Evolutionary conservation across 1,284 basidiomycete species (phyloP), one percentile per base, ranked within the genome.

Genomic region (Exobasidium rhododendri): DNA sequence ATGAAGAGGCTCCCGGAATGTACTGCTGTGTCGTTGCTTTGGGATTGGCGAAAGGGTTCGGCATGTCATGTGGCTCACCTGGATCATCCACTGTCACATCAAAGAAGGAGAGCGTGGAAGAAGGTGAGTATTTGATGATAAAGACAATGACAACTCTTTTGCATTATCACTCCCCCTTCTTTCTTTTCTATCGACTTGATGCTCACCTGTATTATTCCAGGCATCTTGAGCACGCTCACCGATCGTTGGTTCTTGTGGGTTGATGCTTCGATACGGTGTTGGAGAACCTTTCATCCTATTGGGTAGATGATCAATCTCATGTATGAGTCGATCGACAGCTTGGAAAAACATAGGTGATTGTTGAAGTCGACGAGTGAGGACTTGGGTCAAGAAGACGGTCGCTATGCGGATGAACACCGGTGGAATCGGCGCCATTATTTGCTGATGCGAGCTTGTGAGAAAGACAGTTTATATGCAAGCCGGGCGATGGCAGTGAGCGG

Each of bases 301-400:
- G 17, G 69, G 69, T 60, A 71, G 61, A 59, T 74, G 71, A 53
- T 74, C 71, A 40, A 68, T 65, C 28, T 74, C 71, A 63, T 74
- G 71, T 30, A 74, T 67, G 70, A 70, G 68, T 14, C 71, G 62
- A 30, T 71, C 70, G 46, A 74, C 68, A 26, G 69, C 43, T 31
- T 67, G 59, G 54, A 72, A 72, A 66, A 72, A 74, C 2, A 69
- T 61, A 3, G 71, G 71, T 13, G 70, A 72, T 43, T 62, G 54
- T 40, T 68, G 67, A 0, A 74, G 55, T 59, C 69, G 66, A 6
- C 70, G 59, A 28, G 71, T 74, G 10, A 74, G 61, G 2, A 65
- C 66, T 49, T 71, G 65, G 4, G 71, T 71, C 17, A 71, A 63
- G 44, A 68, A 63, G 6, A 69, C 51, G 2, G 70, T 63, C 20